A percentile compares a stretch with the other conserved stretches of the same genome.
Evolutionary conservation across 495 filamentous ascomycete genomes (phyloP).

Genomic region (Hypoxylon rickii): DNA sequence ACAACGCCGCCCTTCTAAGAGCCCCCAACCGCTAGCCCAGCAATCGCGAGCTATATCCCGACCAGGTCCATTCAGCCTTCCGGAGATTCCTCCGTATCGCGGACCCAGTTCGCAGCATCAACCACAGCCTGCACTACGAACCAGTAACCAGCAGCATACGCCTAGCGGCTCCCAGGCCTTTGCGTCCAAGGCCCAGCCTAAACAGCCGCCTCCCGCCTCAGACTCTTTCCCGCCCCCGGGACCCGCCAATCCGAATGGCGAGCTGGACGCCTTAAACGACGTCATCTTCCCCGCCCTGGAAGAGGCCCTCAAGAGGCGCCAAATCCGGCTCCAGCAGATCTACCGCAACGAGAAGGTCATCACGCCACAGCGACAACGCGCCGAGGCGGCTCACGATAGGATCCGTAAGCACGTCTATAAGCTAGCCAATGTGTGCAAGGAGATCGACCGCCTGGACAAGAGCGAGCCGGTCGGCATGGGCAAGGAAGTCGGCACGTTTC

Average conservation of each 20-base stretch:
- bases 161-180: conserved; percentile 34
- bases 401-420: conserved; percentile 79
- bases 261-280: conserved; percentile 68
- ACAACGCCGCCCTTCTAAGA: conserved; percentile 36
- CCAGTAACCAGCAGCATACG: conserved; percentile 32
- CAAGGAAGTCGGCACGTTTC: conserved; percentile 78
- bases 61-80: conserved; percentile 47
- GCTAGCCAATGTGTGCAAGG: conserved; percentile 73
- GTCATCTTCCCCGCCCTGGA: conserved; percentile 91
- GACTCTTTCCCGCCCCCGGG: conserved; percentile 51
- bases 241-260: conserved; percentile 51
- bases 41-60: conserved; percentile 29
- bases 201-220: conserved; percentile 29
- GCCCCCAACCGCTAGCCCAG: conserved; percentile 24
- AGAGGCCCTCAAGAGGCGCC: conserved; percentile 81
- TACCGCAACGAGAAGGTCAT: conserved; percentile 48
- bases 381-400: conserved; percentile 78
- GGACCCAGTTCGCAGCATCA: conserved; percentile 42
- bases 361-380: conserved; percentile 61
- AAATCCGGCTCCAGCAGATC: conserved; percentile 63
- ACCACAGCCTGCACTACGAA: conserved; percentile 42
- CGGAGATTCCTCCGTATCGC: conserved; percentile 60
- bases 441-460: conserved; percentile 86
- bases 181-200: conserved; percentile 33
- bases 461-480: conserved; percentile 89